Base-by-base conservation (phyloP, 1,284 basidiomycete genomes). In the Coniferiporia sulphurascens region DNA sequence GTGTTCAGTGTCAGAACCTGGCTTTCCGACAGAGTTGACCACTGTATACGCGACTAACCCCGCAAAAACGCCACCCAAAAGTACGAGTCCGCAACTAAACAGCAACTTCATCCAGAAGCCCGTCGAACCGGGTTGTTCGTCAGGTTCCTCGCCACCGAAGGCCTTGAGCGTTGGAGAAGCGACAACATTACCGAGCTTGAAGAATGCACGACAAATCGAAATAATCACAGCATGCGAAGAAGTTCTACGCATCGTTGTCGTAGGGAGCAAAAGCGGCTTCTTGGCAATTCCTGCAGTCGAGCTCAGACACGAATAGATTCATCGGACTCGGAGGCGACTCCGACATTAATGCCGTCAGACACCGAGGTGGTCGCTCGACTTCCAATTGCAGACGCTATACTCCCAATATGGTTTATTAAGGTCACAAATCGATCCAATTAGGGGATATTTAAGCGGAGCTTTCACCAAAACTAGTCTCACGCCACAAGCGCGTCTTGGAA, bases 1-100 rank as follows among this genome's bases (percentile, higher is more conserved):
- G 36, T 60, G 46, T 35, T 21, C 53, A 22, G 35, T 21, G 13
- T 46, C 21, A 34, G 27, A 27, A 27, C 5, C 27, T 27, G 27
- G 46, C 49, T 36, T 53, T 34, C 46, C 35, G 38, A 10, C 44
- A 21, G 34, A 27, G n/a, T 44, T 27, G 43, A 43, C 54, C 17
- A 35, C 17, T 50, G 35, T 53, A 3, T 10, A 15, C 32, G 13
- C 38, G n/a, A 76, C 85, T 62, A 61, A 91, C 91, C 92, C 93
- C 32, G 92, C 89, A 70, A 95, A 94, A 10, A 91, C 85, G 58
- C 92, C 93, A 13, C 92, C 93, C 0, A 83, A 74, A 1, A 95
- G 73, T 10, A 95, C 91, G 32, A 95, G 78, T 0, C 73, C 70
- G 5, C 76, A 74, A 62, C 88, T 89, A 58, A 91, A 72, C 27